Evolutionary conservation across 2,329 filamentous ascomycete species (phyloP), one percentile per base, ranked within the genome.

Genomic region (Raffaelea deltoideospora): DNA sequence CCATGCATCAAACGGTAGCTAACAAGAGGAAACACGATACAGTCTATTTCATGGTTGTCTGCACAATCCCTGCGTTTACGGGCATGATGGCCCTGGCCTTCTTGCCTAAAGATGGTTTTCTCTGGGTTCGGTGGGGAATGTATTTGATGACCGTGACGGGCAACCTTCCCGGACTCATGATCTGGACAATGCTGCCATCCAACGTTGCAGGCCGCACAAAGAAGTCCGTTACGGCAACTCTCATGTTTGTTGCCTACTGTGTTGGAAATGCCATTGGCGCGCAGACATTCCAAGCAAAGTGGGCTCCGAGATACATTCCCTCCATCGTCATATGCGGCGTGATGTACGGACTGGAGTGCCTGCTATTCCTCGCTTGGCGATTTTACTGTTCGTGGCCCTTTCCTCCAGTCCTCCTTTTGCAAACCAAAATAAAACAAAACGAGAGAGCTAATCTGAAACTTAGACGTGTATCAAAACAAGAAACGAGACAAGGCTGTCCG

Each of bases 81-180:
- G 50, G 51, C 4, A 51, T 56, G 47, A 41, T 55, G 39, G 50
- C 50, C 3, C 41, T 54, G 4, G 47, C 50, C 5, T 41, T 52
- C n/a, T 40, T 56, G 4, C 52, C 51, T 0, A 46, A 37, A 2
- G 43, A 47, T 10, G 41, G 40, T 10, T 43, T 48, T 37, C 44
- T 46, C 14, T 55, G 53, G 52, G 47, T 46, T 1, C 45, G 48
- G 29, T 55, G 53, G 52, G 52, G 50, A 29, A 51, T 53, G 48
- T 55, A 51, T 27, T 44, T 55, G 21, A 42, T 55, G 35, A 38
- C 48, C 45, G 29, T 47, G 15, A 38, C 36, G 7, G 35, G 35
- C 15, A 30, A 38, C 26, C 33, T 41, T 13, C 33, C 39, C 5
- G 35, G 35, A 3, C 32, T 38, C 23, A 27, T 43, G 35, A 41